phyloP scores from a whole-genome alignment of 805 yeast genomes.

The Schizosaccharomyces pombe region DNA sequence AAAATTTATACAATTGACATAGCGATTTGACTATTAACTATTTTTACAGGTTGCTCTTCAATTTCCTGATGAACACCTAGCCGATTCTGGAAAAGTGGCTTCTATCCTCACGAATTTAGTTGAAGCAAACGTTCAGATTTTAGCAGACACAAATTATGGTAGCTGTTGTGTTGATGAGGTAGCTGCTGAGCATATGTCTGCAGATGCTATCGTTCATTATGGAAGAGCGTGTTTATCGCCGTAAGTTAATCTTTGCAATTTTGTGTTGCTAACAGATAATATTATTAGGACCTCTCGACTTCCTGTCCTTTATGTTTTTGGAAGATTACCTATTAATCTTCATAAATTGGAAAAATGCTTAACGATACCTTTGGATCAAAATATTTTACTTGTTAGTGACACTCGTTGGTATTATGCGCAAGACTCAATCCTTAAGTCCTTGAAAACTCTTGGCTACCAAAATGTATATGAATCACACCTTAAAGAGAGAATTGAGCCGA shows the following conservation, averaged over 20 bases:
- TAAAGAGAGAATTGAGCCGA: not conserved
- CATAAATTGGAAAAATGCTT: slow-evolving; percentile 21
- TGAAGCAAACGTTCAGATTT: slow-evolving; percentile 31
- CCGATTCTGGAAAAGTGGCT: slow-evolving; percentile 57
- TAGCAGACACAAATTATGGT: slow-evolving; percentile 90
- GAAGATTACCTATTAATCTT: slow-evolving; percentile 34
- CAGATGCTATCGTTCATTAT: slow-evolving; percentile 72
- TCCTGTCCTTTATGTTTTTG: slow-evolving; percentile 62
- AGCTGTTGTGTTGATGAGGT: slow-evolving; percentile 92
- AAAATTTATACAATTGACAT: too few relatives aligned
- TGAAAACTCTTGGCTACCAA: not conserved
- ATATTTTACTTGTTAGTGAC: slow-evolving; percentile 17
- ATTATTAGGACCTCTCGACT: slow-evolving; percentile 31
- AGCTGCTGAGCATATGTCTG: slow-evolving; percentile 77
- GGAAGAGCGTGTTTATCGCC: slow-evolving; percentile 87
- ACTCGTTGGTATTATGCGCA: not conserved
- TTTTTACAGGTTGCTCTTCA: slow-evolving; percentile 42
- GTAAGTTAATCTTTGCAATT: not conserved
- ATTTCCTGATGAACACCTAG: slow-evolving; percentile 62
- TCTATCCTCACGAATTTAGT: slow-evolving; percentile 15
- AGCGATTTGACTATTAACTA: not conserved
- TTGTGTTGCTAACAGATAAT: not conserved
- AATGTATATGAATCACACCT: not conserved
- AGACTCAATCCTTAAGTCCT: not conserved
- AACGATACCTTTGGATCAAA: slow-evolving; percentile 20